Evolutionary conservation across 2,329 filamentous ascomycete genomes (phyloP).

Genomic region (Exophiala alcalophila): DNA sequence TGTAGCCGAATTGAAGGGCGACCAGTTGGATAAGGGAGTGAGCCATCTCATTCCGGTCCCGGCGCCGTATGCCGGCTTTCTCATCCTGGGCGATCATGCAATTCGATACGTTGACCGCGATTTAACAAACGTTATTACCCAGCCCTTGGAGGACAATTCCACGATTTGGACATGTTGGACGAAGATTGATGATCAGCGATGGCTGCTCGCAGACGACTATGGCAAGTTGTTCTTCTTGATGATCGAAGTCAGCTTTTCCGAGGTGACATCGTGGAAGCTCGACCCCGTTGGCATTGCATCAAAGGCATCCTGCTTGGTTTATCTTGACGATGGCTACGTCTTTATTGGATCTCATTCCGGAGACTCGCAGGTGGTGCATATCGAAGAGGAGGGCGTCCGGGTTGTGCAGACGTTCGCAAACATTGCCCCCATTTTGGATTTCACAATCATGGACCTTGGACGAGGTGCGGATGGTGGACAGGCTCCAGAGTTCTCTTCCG

Average conservation of each 20-base stretch:
- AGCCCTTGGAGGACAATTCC: constrained; percentile 62
- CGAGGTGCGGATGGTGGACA: constrained; percentile 74
- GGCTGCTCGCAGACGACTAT: constrained; percentile 89
- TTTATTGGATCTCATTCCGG: constrained; percentile 92
- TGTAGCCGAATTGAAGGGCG: constrained; percentile 46
- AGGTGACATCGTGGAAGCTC: constrained; percentile 71
- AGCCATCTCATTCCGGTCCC: constrained; percentile 62
- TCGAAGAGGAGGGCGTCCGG: constrained; percentile 60
- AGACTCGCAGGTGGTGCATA: constrained; percentile 77
- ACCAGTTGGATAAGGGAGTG: constrained; percentile 58
- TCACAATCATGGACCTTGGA: constrained; percentile 94
- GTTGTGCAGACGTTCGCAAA: constrained; percentile 75
- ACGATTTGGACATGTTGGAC: constrained; percentile 93
- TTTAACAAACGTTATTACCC: constrained; percentile 63
- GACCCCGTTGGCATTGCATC: constrained; percentile 66
- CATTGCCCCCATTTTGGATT: constrained; percentile 88
- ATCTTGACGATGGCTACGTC: constrained; percentile 68
- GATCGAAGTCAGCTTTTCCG: constrained; percentile 60
- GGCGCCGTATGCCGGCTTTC: constrained; percentile 62
- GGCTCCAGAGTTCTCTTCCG: constrained; percentile 88
- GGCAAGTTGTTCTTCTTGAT: constrained; percentile 82
- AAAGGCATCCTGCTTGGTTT: constrained; percentile 73
- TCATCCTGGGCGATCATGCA: constrained; percentile 75
- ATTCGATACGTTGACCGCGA: constrained; percentile 82
- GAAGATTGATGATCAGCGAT: constrained; percentile 74